Evolutionary conservation across 352 stramenopile species (phyloP).

Genomic region (Pythium sukuiense): DNA sequence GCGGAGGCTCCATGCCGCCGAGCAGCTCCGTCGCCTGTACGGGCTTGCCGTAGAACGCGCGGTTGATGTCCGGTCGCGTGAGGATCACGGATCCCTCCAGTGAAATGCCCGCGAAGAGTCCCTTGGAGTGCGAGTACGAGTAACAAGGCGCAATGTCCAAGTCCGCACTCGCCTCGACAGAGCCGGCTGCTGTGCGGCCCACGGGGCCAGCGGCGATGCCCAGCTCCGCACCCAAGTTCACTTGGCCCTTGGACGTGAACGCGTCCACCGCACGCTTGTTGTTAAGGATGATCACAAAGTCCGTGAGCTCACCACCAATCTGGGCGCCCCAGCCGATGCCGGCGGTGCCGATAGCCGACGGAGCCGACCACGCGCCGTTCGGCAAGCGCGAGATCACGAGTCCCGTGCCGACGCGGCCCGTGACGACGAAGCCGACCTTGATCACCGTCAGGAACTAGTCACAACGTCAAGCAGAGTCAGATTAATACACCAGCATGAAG

Average conservation of each 20-base stretch:
- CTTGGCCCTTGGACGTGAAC: slow-evolving; percentile 82
- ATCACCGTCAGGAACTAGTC: slow-evolving; percentile 90
- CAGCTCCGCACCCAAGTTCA: slow-evolving; percentile 91
- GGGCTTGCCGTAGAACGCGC: slow-evolving; percentile 89
- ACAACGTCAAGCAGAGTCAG: not conserved
- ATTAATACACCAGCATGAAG: not conserved
- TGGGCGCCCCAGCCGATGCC: slow-evolving; percentile 90
- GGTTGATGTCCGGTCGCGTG: slow-evolving; percentile 89
- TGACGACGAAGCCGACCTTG: slow-evolving; percentile 89
- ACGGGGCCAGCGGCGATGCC: slow-evolving; percentile 86
- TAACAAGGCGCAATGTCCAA: slow-evolving; percentile 88
- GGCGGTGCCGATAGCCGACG: slow-evolving; percentile 92
- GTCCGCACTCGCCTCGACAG: slow-evolving; percentile 70
- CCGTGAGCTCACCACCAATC: slow-evolving; percentile 91
- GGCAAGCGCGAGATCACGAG: slow-evolving; percentile 91
- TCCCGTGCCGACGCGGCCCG: slow-evolving; percentile 87
- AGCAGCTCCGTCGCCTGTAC: slow-evolving; percentile 74
- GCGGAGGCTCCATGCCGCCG: slow-evolving; percentile 69
- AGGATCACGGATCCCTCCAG: slow-evolving; percentile 90
- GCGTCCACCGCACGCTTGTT: slow-evolving; percentile 83
- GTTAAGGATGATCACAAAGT: slow-evolving; percentile 95
- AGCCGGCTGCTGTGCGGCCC: slow-evolving; percentile 82
- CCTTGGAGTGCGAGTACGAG: slow-evolving; percentile 91
- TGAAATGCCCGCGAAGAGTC: slow-evolving; percentile 87
- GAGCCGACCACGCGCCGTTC: slow-evolving; percentile 94